These are phyloP conservation scores for Rubia yunnanensis DNA, from an alignment of 257 asterid genomes.

Conservation along the genomic window DNA sequence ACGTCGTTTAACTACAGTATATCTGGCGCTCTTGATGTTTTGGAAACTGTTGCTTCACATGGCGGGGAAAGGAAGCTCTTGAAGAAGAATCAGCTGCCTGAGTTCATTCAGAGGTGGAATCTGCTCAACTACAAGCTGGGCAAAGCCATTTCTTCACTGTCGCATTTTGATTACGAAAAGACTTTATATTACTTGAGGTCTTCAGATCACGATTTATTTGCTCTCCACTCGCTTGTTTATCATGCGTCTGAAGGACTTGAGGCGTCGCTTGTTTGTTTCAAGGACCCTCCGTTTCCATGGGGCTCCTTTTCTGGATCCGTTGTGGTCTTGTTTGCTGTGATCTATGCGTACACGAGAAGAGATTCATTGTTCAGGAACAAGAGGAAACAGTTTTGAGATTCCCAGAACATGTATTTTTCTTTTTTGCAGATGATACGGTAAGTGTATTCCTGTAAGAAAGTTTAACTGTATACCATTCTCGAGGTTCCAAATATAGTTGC, in stretches of 20 bases:
- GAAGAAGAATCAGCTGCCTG: slow-evolving; percentile 40
- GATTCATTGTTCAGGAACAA: slow-evolving; percentile 68
- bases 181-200: slow-evolving; percentile 66
- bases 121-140: slow-evolving; percentile 82
- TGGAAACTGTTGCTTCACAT: slow-evolving; percentile 63
- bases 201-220: slow-evolving; percentile 78
- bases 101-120: slow-evolving; percentile 77
- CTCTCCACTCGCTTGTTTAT: slow-evolving; percentile 67
- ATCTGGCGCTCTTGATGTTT: slow-evolving; percentile 60
- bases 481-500: neutral
- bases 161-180: slow-evolving; percentile 87
- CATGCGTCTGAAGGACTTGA: slow-evolving; percentile 77
- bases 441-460: slow-evolving; percentile 29
- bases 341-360: slow-evolving; percentile 54
- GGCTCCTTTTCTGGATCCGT: slow-evolving; percentile 34
- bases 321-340: slow-evolving; percentile 40
- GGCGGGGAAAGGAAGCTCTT: slow-evolving; percentile 82
- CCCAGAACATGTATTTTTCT: slow-evolving; percentile 16
- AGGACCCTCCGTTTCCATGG: slow-evolving; percentile 98
- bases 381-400: slow-evolving; percentile 84
- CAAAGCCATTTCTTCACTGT: slow-evolving; percentile 61
- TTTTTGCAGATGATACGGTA: slow-evolving; percentile 20
- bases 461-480: slow-evolving; percentile 15
- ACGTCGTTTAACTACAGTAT: slow-evolving; percentile 65
- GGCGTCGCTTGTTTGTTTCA: slow-evolving; percentile 71